Evolutionary conservation across 164 flowering plant genomes (phyloP), one percentile per base, ranked within the genome.

Genomic region (Cinnamomum chago): DNA sequence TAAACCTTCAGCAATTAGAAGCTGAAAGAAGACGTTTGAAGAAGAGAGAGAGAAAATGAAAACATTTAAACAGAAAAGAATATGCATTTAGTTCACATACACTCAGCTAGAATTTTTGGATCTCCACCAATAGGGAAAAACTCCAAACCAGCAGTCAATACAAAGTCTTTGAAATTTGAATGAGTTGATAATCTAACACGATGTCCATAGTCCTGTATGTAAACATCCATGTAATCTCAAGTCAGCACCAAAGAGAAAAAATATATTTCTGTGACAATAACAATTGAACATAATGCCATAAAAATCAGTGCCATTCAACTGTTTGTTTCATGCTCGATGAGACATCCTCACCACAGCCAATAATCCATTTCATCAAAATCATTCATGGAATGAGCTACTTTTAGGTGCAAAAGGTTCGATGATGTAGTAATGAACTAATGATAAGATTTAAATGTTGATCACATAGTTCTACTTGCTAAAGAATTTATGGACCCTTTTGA

Each of bases 121-220:
- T 96, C 99, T 68, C 99, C 99, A 2, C 99, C 99, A 68, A 96
- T 80, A 24, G 98, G 97, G 81, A 80, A 92, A 82, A 96, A 96
- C 86, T 96, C 99, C 89, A 96, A 82, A 55, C 99, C 99, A 76
- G 99, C 87, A 62, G 95, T 88, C 85, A 96, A 84, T 65, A 96
- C 97, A 86, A 96, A 96, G 70, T 96, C 99, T 74, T 94, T 91
- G 79, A 96, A 96, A 82, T 96, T 96, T 76, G 94, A 85, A 89
- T 96, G 99, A 76, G 97, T 96, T 55, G 99, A 97, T 73, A 96
- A 80, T 79, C 99, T 90, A 72, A 96, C 99, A 64, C 99, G 94
- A 85, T 96, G 99, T 13, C 99, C 99, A 85, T 87, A 94, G 65
- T 94, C 98, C 99, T 96, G 90, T 91, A 86, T 47, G 50, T 33